Conservation (phyloP, 441 rosid species). For the Erodium moschatum region DNA sequence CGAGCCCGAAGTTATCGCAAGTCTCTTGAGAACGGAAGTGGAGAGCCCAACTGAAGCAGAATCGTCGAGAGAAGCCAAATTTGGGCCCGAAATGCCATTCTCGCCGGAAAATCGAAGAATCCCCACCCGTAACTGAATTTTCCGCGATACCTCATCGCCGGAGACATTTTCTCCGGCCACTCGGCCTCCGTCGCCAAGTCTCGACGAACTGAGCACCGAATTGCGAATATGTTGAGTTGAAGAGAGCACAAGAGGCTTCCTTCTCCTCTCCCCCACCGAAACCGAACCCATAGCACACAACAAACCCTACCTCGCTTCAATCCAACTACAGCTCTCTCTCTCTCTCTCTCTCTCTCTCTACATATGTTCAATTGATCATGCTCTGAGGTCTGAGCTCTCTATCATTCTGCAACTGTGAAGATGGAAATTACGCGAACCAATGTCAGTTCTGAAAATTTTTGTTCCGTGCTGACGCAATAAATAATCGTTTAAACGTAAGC, state of each 20-base stretch:
- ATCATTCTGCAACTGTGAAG: not conserved
- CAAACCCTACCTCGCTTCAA: not conserved
- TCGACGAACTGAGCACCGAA: conserved; percentile 41
- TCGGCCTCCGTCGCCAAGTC: conserved; percentile 13
- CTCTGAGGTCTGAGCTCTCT: conserved; percentile 1
- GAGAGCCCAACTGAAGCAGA: conserved; percentile 62
- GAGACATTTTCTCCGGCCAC: not conserved
- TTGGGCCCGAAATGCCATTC: conserved; percentile 25
- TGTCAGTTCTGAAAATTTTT: not conserved
- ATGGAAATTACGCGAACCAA: not conserved
- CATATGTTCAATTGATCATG: no score
- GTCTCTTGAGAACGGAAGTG: conserved; percentile 51
- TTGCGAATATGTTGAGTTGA: conserved; percentile 60
- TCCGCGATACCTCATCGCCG: conserved; percentile 16
- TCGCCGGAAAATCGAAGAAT: conserved; percentile 49
- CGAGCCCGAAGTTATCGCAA: conserved; percentile 63
- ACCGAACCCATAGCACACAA: conserved; percentile 1
- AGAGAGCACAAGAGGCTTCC: conserved; percentile 69
- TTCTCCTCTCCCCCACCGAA: conserved; percentile 49
- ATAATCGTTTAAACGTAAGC: not conserved
- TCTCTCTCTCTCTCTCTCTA: not conserved
- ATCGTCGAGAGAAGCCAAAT: conserved; percentile 44
- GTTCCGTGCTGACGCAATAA: conserved; percentile 3
- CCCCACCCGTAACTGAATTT: conserved; percentile 43
- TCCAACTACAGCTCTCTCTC: not conserved